Conservation (phyloP, 768 basidiomycete genomes). For the Collybia nuda region DNA sequence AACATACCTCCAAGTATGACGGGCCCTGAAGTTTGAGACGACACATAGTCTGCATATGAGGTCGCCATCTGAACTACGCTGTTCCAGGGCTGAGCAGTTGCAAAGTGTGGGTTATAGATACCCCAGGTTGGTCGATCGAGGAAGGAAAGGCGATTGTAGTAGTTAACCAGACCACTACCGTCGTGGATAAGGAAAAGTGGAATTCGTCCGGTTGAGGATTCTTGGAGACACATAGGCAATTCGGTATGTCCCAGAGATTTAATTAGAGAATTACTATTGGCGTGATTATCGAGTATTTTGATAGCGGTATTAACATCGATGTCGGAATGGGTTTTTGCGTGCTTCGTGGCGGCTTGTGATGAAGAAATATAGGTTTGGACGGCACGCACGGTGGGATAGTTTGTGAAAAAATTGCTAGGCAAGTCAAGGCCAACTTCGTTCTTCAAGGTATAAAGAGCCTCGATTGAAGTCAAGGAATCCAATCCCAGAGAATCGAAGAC, state of each 20-base stretch:
- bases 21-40: slow-evolving; percentile 29
- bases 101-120: slow-evolving; percentile 56
- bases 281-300: not conserved
- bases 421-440: slow-evolving; percentile 39
- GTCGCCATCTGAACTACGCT: slow-evolving; percentile 51
- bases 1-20: slow-evolving; percentile 59
- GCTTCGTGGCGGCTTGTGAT: not conserved
- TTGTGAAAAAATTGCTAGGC: slow-evolving; percentile 42
- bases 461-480: slow-evolving; percentile 66
- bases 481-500: slow-evolving; percentile 55
- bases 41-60: slow-evolving; percentile 45
- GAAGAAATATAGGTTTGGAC: slow-evolving; percentile 29
- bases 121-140: slow-evolving; percentile 60
- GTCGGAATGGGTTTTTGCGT: not conserved
- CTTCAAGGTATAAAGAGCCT: slow-evolving; percentile 49
- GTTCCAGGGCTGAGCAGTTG: slow-evolving; percentile 43
- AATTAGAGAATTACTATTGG: slow-evolving; percentile 8
- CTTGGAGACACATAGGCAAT: slow-evolving; percentile 37
- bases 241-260: slow-evolving; percentile 22
- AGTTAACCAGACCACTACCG: slow-evolving; percentile 61
- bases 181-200: slow-evolving; percentile 74
- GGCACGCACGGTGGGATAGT: slow-evolving; percentile 36
- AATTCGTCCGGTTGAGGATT: slow-evolving; percentile 13
- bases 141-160: slow-evolving; percentile 45
- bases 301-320: not conserved